Evolutionary conservation across 1,139 yeast species (phyloP).

Genomic region (Candida pseudocylindracea): DNA sequence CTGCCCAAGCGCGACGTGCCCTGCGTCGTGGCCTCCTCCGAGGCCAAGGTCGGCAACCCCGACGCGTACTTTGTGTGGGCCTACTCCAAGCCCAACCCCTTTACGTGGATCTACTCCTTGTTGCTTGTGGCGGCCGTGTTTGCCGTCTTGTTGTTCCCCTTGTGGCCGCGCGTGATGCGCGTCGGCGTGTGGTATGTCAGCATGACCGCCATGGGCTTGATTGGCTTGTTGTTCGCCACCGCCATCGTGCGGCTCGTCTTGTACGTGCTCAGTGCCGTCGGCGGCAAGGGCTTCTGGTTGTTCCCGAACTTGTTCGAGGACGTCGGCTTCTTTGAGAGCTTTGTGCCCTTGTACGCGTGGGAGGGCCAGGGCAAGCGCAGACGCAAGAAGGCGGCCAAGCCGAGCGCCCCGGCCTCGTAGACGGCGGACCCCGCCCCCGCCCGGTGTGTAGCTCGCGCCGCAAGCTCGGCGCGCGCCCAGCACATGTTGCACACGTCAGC

Average conservation of each 20-base stretch:
- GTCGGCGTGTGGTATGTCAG: slow-evolving; percentile 82
- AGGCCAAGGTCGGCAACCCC: slow-evolving; percentile 42
- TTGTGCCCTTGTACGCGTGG: slow-evolving; percentile 78
- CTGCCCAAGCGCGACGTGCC: slow-evolving; percentile 60
- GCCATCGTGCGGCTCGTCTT: slow-evolving; percentile 65
- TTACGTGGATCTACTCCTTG: slow-evolving; percentile 37
- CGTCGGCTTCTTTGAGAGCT: slow-evolving; percentile 84
- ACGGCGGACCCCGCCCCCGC: slow-evolving; percentile 1
- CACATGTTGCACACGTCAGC: no score
- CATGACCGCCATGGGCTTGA: slow-evolving; percentile 49
- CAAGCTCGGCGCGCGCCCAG: no score
- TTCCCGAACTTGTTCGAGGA: slow-evolving; percentile 94
- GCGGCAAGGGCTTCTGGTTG: slow-evolving; percentile 69
- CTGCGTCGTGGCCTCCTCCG: slow-evolving; percentile 36
- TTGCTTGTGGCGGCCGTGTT: slow-evolving; percentile 49
- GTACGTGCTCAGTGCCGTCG: slow-evolving; percentile 36
- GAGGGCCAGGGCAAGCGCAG: slow-evolving; percentile 17
- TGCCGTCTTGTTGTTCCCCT: slow-evolving; percentile 71
- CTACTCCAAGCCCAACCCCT: slow-evolving; percentile 57
- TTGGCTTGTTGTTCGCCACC: slow-evolving; percentile 53
- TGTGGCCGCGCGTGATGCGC: slow-evolving; percentile 89
- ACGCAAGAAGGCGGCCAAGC: slow-evolving; percentile 5
- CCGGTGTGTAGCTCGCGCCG: no score
- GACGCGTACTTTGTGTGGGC: slow-evolving; percentile 78
- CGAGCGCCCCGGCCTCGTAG: slow-evolving; percentile 3